Conservation (phyloP, 805 yeast species). For the Candida andamanensis region DNA sequence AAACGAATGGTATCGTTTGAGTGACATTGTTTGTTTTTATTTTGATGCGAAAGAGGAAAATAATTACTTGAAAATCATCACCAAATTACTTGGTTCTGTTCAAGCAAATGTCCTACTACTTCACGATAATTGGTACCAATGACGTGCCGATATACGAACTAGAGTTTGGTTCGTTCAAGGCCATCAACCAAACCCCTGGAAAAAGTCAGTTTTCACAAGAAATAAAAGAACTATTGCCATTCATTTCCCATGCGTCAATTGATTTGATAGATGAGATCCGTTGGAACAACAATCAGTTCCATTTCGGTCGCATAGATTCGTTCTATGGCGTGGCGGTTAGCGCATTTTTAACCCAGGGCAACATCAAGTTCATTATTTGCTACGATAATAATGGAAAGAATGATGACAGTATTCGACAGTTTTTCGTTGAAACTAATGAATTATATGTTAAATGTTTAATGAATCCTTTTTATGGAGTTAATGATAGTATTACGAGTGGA, state of each 20-base stretch:
- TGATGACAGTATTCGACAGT: slow-evolving; percentile 72
- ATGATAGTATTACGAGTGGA: slow-evolving; percentile 68
- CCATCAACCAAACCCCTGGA: slow-evolving; percentile 35
- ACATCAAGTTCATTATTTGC: slow-evolving; percentile 68
- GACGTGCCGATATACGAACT: slow-evolving; percentile 86
- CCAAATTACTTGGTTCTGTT: neutral
- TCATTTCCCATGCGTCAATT: slow-evolving; percentile 79
- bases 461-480: slow-evolving; percentile 80
- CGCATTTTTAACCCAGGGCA: slow-evolving; percentile 85
- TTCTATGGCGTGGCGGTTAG: slow-evolving; percentile 81
- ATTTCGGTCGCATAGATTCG: slow-evolving; percentile 75
- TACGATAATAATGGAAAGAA: slow-evolving; percentile 27
- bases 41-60: too few species aligned
- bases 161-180: slow-evolving; percentile 70
- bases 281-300: slow-evolving; percentile 64
- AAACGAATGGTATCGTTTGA: neutral
- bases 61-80: too few species aligned
- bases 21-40: too few species aligned
- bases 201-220: slow-evolving; percentile 58
- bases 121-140: slow-evolving; percentile 80
- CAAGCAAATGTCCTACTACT: slow-evolving; percentile 55
- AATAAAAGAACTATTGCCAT: slow-evolving; percentile 77
- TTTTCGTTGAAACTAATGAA: slow-evolving; percentile 81
- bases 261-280: slow-evolving; percentile 91
- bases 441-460: slow-evolving; percentile 78